Conservation (phyloP, 1,284 basidiomycete species). For the Puccinia horiana region DNA sequence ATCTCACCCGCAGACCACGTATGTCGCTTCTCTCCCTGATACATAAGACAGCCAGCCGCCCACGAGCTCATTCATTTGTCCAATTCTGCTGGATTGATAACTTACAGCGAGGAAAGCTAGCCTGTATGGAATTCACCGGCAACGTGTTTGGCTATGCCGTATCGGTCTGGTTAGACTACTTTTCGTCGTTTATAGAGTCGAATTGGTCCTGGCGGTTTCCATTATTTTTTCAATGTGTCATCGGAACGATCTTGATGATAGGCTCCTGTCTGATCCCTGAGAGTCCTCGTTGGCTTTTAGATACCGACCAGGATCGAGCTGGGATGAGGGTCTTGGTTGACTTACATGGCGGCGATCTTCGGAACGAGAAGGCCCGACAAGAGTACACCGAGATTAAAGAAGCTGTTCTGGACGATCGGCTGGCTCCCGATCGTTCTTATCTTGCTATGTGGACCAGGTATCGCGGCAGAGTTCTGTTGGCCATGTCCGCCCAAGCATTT, state of each 20-base stretch:
- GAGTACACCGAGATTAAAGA: constrained; percentile 94
- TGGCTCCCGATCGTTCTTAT: constrained; percentile 81
- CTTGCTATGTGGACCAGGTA: constrained; percentile 82
- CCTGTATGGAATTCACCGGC: constrained; percentile 95
- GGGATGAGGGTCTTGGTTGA: constrained; percentile 87
- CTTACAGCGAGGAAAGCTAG: constrained; percentile 78
- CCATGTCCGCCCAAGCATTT: constrained; percentile 96
- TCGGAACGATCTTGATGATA: constrained; percentile 76
- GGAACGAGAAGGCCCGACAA: constrained; percentile 71
- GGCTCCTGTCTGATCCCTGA: constrained; percentile 89
- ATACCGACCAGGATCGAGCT: constrained; percentile 79
- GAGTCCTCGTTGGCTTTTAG: constrained; percentile 91
- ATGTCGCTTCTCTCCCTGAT: constrained; percentile 56
- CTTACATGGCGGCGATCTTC: constrained; percentile 78
- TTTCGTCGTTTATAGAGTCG: constrained; percentile 71
- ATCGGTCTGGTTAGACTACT: constrained; percentile 95
- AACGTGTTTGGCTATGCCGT: constrained; percentile 84
- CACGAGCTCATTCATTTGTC: neutral
- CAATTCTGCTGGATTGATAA: neutral
- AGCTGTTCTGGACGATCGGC: constrained; percentile 74
- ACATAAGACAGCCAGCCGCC: neutral
- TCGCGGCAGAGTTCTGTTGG: constrained; percentile 82
- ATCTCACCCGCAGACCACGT: constrained; percentile 92
- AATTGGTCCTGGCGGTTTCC: constrained; percentile 61
- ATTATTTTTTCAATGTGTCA: constrained; percentile 64